Evolutionary conservation across 805 yeast genomes (phyloP), one percentile per base, ranked within the genome.

Genomic region (Saccharomycopsis fibuligera): DNA sequence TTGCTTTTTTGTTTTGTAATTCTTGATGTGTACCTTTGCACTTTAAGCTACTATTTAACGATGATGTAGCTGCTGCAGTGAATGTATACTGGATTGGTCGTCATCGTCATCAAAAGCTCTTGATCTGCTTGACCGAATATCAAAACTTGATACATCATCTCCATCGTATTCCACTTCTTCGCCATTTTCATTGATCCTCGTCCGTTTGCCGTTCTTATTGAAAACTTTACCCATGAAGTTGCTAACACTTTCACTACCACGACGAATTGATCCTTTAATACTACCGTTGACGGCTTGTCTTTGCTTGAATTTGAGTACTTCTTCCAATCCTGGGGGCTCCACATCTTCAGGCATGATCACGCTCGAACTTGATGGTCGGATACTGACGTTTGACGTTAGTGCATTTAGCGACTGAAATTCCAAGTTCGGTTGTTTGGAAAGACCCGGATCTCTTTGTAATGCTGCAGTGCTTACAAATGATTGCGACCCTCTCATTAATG

Each of bases 231-330:
- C 66, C 31, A 69, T 60, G 4, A 69, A 54, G 1, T 68, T 62
- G 2, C 68, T 60, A 17, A 72, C 67, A 14, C 71, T 68, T 37
- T 70, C 73, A 48, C 73, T 68, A 4, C 74, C 71, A 50, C 72
- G 60, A 58, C 75, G 64, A 4, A 70, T 51, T 14, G 72, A 65
- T 2, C 73, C 70, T 27, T 62, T 57, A 19, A 68, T 60, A 44
- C 71, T 65, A 5, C 50, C 44, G 21, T 41, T 38, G 10, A 17
- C 66, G 22, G 60, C 51, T 65, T 68, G 60, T 25, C 53, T 48
- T 25, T 51, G 57, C 45, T 67, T 67, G 50, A 58, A 67, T 41
- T 57, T 57, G 6, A 67, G 54, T 31, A 67, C 68, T 29, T 68
- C 69, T 17, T 64, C 67, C 41, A 67, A 55, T 2, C 66, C 57